Base-by-base conservation (phyloP, 2,329 filamentous ascomycete genomes). In the Alternaria triticina region DNA sequence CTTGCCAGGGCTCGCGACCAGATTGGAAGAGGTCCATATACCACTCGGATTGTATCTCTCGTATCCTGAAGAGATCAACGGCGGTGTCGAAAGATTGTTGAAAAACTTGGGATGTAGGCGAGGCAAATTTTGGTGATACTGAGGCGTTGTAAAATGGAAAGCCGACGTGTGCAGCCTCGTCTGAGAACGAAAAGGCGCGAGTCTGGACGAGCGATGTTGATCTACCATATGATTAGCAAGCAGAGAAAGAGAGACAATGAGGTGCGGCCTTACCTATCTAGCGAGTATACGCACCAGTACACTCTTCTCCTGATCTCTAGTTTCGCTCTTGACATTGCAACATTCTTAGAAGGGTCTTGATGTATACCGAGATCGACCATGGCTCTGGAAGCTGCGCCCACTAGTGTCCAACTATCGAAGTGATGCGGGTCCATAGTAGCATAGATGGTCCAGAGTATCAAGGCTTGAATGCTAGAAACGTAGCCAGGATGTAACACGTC, bases 321-420 rank as follows among this genome's bases (percentile, higher is more conserved):
- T 49, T 89, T 88, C 3, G 87, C 83, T 69, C 89, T 90, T 61
- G 93, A 89, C 11, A 90, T 86, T 27, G 88, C 82, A 15, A 91
- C 86, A 65, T 91, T 89, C 60, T 87, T 85, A 1, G 92, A 90
- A 4, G 94, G 93, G 70, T 98, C 95, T 80, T 97, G 95, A 79
- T 98, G 96, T 61, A 96, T 89, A 8, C 96, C 96, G 28, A 97
- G 83, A 81, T 99, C 96, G 22, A 97, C 87, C 74, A 95, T 89
- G 6, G 94, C 92, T 61, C 95, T 89, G 44, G 92, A 92, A 7
- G 95, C 94, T 77, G 96, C 94, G 7, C 95, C 96, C 59, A 97
- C 92, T 65, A 97, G 82, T 68, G 96, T 94, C 94, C 96, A 98
- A 72, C 91, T 93, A 74, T 97, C 94, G 74, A 97, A 97, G 75